Evolutionary conservation across 1,139 yeast species (phyloP).

Genomic region (Saccharomyces pastorianus): DNA sequence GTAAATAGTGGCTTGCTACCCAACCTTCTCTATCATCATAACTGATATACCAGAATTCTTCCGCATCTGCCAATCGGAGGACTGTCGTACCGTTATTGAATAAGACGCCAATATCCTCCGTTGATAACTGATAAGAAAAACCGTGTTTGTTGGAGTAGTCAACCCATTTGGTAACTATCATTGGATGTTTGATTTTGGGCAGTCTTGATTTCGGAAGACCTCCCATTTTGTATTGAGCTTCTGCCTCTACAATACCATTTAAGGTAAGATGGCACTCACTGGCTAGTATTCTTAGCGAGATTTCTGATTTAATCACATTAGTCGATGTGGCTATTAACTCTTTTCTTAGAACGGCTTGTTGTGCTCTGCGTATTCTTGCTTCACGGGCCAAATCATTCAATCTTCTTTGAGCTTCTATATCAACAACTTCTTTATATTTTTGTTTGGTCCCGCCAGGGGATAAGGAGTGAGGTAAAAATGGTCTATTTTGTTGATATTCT

Average conservation of each 20-base stretch:
- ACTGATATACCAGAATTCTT: conserved; percentile 52
- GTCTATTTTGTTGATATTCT: conserved; percentile 14
- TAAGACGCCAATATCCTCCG: conserved; percentile 86
- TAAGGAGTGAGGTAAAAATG: conserved; percentile 76
- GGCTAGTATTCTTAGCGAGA: conserved; percentile 35
- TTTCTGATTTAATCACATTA: conserved; percentile 27
- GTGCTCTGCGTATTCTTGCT: conserved; percentile 31
- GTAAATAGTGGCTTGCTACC: conserved; percentile 59
- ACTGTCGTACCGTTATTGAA: conserved; percentile 80
- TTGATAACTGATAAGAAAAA: conserved; percentile 82
- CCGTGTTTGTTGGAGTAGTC: conserved; percentile 96
- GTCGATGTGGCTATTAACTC: conserved; percentile 29
- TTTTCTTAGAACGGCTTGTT: conserved; percentile 26
- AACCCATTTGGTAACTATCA: conserved; percentile 93
- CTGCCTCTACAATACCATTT: conserved; percentile 37
- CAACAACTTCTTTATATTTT: conserved; percentile 68
- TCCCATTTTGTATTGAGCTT: conserved; percentile 37
- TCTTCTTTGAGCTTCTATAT: conserved; percentile 29
- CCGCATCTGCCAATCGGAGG: conserved; percentile 56
- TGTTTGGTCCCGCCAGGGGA: conserved; percentile 88
- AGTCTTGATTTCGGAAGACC: conserved; percentile 29
- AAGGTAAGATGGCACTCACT: conserved; percentile 39
- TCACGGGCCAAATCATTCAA: conserved; percentile 30
- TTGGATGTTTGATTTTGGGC: conserved; percentile 47
- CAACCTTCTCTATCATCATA: conserved; percentile 61